Conservation (phyloP, 1,139 yeast species). For the Saccharomyces pastorianus region DNA sequence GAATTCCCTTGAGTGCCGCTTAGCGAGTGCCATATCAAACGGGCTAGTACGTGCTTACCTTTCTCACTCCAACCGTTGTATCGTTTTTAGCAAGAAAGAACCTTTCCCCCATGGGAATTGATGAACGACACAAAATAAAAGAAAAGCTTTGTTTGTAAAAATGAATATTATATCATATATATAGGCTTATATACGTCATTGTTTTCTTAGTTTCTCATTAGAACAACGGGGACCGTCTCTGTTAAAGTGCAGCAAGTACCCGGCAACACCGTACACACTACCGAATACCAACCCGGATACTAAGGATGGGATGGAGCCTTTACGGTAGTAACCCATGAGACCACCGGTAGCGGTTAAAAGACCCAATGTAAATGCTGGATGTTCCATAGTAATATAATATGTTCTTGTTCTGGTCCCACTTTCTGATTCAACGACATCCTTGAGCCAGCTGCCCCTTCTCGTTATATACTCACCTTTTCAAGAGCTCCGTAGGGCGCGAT, state of each 20-base stretch:
- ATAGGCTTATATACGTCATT: neutral
- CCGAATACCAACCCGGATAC: constrained; percentile 70
- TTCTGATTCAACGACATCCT: neutral
- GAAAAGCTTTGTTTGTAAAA: neutral
- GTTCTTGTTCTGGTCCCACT: constrained; percentile 7
- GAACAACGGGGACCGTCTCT: constrained; percentile 66
- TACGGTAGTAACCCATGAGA: constrained; percentile 50
- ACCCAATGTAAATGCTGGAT: constrained; percentile 69
- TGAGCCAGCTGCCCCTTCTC: neutral
- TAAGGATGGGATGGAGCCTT: constrained; percentile 68
- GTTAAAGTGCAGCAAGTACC: constrained; percentile 64
- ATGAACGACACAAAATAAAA: neutral
- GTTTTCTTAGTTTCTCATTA: constrained; percentile 27
- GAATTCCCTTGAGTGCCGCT: constrained; percentile 60
- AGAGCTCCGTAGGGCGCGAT: neutral
- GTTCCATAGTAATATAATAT: constrained; percentile 41
- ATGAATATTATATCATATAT: neutral
- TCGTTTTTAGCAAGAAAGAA: constrained; percentile 67
- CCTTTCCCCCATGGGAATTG: constrained; percentile 51
- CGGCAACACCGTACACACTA: constrained; percentile 64
- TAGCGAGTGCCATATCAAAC: constrained; percentile 58
- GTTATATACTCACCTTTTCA: neutral
- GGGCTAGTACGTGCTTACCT: constrained; percentile 75
- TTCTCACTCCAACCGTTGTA: constrained; percentile 63
- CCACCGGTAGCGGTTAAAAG: constrained; percentile 75